Conservation (phyloP, 1,139 yeast species). For the Maudiozyma humilis region DNA sequence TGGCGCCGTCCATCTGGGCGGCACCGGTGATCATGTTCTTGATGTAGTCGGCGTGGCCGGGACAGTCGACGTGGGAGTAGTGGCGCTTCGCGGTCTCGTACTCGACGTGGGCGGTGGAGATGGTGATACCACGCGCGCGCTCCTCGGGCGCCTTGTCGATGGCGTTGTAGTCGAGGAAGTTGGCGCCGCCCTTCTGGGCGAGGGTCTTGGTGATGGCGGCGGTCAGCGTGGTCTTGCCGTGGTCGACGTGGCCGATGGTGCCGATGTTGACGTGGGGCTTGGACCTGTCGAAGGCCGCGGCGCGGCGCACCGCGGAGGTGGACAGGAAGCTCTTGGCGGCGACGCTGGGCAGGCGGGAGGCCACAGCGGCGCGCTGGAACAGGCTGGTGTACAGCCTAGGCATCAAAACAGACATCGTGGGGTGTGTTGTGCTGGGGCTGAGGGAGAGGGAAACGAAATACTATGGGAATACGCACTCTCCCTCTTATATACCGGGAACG, state of each 20-base stretch:
- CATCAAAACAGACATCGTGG: conserved; percentile 6
- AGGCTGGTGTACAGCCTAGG: conserved; percentile 6
- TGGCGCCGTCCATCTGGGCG: conserved; percentile 99
- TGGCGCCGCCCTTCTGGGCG: conserved; percentile 83
- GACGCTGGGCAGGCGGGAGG: neutral
- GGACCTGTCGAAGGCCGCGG: conserved; percentile 73
- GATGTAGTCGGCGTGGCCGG: conserved; percentile 98
- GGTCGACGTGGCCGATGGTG: conserved; percentile 96
- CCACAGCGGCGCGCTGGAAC: neutral
- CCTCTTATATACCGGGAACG: too few relatives aligned
- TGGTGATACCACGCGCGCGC: conserved; percentile 98
- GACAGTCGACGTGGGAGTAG: conserved; percentile 95
- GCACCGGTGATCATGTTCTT: conserved; percentile 99
- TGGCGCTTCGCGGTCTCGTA: conserved; percentile 89
- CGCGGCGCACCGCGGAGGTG: conserved; percentile 28
- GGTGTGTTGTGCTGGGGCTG: neutral
- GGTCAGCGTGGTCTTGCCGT: conserved; percentile 95
- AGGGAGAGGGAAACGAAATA: too few relatives aligned
- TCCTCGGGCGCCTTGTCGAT: conserved; percentile 99
- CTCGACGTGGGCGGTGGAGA: conserved; percentile 95
- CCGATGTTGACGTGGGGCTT: conserved; percentile 96
- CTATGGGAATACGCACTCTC: too few relatives aligned
- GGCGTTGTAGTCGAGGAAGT: conserved; percentile 83
- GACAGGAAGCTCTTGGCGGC: neutral
- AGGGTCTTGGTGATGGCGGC: conserved; percentile 97